Conservation (phyloP, 2,329 filamentous ascomycete genomes). For the Dactylellina haptotyla region DNA sequence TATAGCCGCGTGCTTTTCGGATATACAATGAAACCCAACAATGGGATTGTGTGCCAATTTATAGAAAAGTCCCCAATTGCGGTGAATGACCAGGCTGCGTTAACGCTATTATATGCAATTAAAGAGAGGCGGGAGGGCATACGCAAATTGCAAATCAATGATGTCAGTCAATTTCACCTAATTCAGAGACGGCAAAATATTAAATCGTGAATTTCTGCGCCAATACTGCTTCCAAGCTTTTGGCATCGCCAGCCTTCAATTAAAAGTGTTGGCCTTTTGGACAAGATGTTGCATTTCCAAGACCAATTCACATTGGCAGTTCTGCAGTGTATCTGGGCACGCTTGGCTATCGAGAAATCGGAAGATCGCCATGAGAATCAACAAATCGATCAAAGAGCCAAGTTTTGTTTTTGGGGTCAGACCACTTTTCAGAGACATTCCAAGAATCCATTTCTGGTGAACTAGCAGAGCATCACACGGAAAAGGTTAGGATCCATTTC, state of each 20-base stretch:
- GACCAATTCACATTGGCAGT: background rate
- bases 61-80: background rate
- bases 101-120: background rate
- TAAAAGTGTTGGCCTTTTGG: background rate
- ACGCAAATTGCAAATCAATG: background rate
- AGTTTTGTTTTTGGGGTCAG: background rate
- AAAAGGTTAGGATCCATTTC: too few species aligned
- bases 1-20: background rate
- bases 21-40: background rate
- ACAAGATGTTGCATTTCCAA: background rate
- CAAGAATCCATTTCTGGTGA: background rate
- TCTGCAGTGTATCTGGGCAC: background rate
- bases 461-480: too few species aligned
- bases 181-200: background rate
- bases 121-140: background rate
- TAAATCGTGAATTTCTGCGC: background rate
- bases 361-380: background rate
- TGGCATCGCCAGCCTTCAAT: background rate
- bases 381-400: background rate
- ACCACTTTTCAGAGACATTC: background rate
- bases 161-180: background rate
- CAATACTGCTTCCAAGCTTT: constrained; percentile 7
- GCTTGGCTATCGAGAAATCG: background rate
- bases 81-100: background rate
- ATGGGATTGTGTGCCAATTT: background rate